Percentiles rank a stretch among this genome's conserved stretches.
These are phyloP conservation scores for Oryza longistaminata DNA, from an alignment of 176 grass and related monocot species.

Conservation along the genomic window DNA sequence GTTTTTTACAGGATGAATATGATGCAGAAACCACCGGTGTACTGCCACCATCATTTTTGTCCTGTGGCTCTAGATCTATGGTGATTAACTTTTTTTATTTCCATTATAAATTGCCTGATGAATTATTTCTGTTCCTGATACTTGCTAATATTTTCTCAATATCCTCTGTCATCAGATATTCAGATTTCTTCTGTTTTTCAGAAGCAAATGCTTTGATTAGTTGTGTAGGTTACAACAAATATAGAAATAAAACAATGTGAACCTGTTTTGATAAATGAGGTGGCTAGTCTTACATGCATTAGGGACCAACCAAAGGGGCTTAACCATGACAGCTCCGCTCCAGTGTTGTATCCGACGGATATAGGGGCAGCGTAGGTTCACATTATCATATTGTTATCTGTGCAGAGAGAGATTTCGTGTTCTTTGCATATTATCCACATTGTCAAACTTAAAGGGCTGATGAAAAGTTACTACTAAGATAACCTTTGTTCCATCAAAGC, in stretches of 20 bases:
- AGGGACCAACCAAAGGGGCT: not conserved
- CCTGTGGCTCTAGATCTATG: constrained; percentile 51
- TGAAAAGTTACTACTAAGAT: not conserved
- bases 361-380: not conserved
- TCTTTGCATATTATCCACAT: not conserved
- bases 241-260: not conserved
- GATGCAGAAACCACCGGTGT: constrained; percentile 41
- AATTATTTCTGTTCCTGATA: constrained; percentile 2
- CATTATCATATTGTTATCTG: not conserved
- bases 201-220: not conserved
- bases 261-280: not conserved
- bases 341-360: not conserved
- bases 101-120: constrained; percentile 10
- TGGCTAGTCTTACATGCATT: not conserved
- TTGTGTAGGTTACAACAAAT: not conserved
- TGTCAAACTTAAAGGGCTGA: not conserved
- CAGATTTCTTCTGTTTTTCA: not conserved
- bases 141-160: not conserved
- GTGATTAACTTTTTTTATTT: constrained; percentile 41
- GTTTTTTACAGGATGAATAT: constrained; percentile 41
- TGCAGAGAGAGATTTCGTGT: not conserved
- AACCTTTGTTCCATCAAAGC: not conserved
- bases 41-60: constrained; percentile 47
- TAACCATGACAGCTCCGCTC: not conserved
- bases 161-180: not conserved